Evolutionary conservation across 2,329 filamentous ascomycete species (phyloP), one percentile per base, ranked within the genome.

Genomic region (Penicillium sp.): DNA sequence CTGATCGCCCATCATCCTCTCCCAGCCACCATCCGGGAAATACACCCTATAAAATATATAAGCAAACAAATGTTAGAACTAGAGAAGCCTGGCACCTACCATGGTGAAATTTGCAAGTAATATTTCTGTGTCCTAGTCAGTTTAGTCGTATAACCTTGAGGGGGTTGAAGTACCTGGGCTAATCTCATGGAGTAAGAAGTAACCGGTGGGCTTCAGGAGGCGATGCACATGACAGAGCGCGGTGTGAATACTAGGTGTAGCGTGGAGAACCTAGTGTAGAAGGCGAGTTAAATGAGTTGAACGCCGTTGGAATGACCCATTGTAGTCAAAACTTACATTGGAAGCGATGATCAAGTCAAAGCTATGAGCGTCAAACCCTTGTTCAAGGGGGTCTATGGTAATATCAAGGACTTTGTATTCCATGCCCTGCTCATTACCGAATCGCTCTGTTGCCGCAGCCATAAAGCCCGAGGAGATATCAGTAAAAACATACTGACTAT

Each of bases 121-220:
- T 2, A 56, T 46, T 25, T 64, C 47, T 41, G 49, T 19, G 19
- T 49, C 16, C 25, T 4, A 16, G 25, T 43, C 11, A 44, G 44
- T 6, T 39, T 5, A 19, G n/a, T 34, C 3, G 1, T 15, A 2
- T 4, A 34, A 21, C 2, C 8, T 11, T 15, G 10, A n/a, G 9
- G 11, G 6, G 4, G 2, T 3, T 19, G 9, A 16, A 40, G 1
- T 54, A 38, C 27, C 49, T 7, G 48, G 51, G 13, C 66, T 70
- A 4, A 76, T 61, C 55, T 84, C 81, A 4, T 77, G 58, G 0
- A 81, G 41, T 1, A 82, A 39, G 0, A 84, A 66, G 40, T 76
- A 75, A 0, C 81, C 81, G 0, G 76, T 79, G 0, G 80, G 76
- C 31, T 60, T 59, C 0, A 74, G 59, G 8, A 75, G 60, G 2